A percentile compares a stretch with the other conserved stretches of the same genome.
Conservation (phyloP, 305 asterid genomes). For the Fraxinus floribunda region DNA sequence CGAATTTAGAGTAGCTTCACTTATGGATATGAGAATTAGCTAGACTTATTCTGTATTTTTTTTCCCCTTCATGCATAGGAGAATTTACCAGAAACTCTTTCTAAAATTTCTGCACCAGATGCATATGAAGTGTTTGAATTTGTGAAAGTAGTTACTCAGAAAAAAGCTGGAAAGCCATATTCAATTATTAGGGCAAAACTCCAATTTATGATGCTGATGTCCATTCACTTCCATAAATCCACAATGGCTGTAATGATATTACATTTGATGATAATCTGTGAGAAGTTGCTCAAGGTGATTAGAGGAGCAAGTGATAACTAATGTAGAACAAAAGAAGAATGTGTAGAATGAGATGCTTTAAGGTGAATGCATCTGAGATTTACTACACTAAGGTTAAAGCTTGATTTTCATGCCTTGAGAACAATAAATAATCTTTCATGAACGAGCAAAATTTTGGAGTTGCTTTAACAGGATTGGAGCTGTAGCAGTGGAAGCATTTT, state of each 20-base stretch:
- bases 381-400: not conserved
- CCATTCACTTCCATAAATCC: not conserved
- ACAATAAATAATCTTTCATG: not conserved
- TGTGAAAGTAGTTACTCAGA: not conserved
- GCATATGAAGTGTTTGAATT: not conserved
- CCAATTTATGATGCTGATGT: not conserved
- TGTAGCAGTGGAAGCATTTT: too few relatives aligned
- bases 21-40: not conserved
- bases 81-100: not conserved
- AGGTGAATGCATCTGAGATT: not conserved
- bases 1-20: not conserved
- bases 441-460: not conserved
- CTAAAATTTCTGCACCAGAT: not conserved
- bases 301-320: not conserved
- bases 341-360: not conserved
- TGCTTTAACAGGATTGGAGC: not conserved
- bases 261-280: not conserved
- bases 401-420: not conserved
- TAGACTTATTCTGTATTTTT: not conserved
- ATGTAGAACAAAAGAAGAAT: not conserved
- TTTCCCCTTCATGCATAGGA: not conserved
- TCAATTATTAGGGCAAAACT: not conserved
- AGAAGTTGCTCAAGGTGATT: not conserved
- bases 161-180: not conserved
- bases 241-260: not conserved